Evolutionary conservation across 140 eudicot species (phyloP), one percentile per base, ranked within the genome.

Genomic region (Cichorium intybus): DNA sequence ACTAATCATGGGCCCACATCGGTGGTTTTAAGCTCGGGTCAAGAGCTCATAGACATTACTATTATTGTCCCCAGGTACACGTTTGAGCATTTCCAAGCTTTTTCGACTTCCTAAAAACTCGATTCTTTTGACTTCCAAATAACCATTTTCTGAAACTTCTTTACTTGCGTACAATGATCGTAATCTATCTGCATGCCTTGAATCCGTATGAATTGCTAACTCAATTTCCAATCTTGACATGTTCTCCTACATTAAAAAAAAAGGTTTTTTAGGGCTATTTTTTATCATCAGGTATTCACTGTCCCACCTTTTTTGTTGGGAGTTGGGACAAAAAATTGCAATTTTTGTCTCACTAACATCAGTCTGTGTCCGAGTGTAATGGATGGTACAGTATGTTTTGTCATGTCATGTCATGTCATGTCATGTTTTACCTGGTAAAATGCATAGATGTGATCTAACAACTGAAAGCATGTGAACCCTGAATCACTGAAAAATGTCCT

Each of bases 81-180:
- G 99, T 59, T 88, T 93, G 60, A 93, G 62, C 95, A 81, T 93
- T 76, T 93, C 99, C 37, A 93, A 85, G 77, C 93, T 85, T 83
- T 64, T 93, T 26, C 99, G 95, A 60, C 97, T 93, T 47, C 99
- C 99, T 45, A 93, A 64, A 66, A 93, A 86, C 33, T 93, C 90
- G 1, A 93, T 60, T 22, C 87, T 80, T 64, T 81, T 93, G 71
- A 88, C 68, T 46, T 77, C 81, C 51, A 88, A 43, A 14, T 22
- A 46, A 56, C 85, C 86, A 28, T 22, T 9, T 39, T 85, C 85
- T 51, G 72, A 72, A 21, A 85, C 76, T 62, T 75, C 87, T 69
- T 85, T 78, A 56, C 88, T 81, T 33, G 92, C 76, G 64, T 88
- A 93, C 11, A 75, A n/a, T 39, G 88, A 79, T 67, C 99, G 75